Percentiles rank a stretch among this genome's conserved stretches.
phyloP scores from a whole-genome alignment of 2,329 filamentous ascomycete species.

The Basipetospora chlamydospora region DNA sequence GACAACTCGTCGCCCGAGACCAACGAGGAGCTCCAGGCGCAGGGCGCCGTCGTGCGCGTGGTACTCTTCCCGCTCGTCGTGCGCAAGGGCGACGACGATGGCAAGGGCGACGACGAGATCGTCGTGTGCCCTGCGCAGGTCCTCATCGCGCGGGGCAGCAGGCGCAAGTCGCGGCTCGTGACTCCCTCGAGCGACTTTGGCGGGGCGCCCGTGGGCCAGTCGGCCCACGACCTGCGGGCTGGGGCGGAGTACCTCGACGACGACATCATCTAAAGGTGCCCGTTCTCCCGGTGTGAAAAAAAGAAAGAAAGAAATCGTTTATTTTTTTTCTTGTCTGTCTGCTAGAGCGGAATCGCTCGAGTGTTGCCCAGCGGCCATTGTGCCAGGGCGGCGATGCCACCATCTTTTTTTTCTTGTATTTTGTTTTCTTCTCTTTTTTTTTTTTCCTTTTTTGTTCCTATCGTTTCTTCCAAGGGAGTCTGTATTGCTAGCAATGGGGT shows the following conservation, averaged over 20 bases:
- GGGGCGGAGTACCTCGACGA: constrained; percentile 19
- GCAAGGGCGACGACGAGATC: constrained; percentile 82
- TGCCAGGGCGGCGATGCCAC: too few species aligned
- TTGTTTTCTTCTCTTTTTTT: constrained; percentile 6
- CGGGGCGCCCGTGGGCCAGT: constrained; percentile 25
- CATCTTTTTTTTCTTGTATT: constrained; percentile 1
- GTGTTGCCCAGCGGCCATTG: too few species aligned
- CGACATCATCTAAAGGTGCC: too few species aligned
- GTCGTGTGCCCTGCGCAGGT: constrained; percentile 94
- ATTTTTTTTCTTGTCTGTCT: too few species aligned
- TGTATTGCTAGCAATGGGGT: constrained; percentile 6
- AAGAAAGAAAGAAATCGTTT: too few species aligned
- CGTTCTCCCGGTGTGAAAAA: too few species aligned
- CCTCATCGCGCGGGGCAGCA: constrained; percentile 47
- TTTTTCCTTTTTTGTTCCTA: constrained; percentile 2
- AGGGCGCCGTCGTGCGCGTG: constrained; percentile 67
- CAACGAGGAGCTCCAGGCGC: constrained; percentile 68
- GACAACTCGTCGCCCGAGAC: constrained; percentile 33
- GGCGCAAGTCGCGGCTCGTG: constrained; percentile 16
- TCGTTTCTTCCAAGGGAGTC: constrained; percentile 4
- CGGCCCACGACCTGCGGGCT: constrained; percentile 12
- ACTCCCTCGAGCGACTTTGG: constrained; percentile 39
- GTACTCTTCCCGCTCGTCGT: constrained; percentile 94
- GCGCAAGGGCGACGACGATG: constrained; percentile 83
- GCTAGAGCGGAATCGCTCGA: too few species aligned